phyloP scores from a whole-genome alignment of 345 rosid species.

The Boechera stricta region DNA sequence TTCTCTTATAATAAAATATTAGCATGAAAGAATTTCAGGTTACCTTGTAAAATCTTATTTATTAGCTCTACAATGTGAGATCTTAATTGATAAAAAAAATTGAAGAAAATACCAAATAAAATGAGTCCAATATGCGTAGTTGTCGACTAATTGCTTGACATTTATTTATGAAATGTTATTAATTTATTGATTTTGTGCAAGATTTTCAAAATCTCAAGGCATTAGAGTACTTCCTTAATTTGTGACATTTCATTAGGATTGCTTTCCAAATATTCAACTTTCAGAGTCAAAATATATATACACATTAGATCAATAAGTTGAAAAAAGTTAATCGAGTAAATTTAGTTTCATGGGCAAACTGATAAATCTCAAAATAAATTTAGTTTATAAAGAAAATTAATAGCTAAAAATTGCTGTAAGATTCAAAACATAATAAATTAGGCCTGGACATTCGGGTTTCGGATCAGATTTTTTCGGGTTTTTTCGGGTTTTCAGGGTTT shows the following conservation, averaged over 20 bases:
- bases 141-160: neutral
- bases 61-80: neutral
- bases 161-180: no score
- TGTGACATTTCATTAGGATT: neutral
- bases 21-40: neutral
- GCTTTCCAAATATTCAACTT: constrained; percentile 4
- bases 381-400: neutral
- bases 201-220: neutral
- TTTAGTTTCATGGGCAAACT: neutral
- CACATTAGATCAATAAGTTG: neutral
- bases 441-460: no score
- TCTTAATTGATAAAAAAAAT: neutral
- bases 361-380: neutral
- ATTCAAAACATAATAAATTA: neutral
- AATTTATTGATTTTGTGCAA: neutral
- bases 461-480: no score
- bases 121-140: neutral
- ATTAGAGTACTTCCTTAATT: neutral
- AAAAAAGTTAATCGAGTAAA: neutral
- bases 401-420: neutral
- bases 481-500: no score
- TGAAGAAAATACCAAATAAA: neutral
- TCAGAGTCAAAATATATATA: neutral
- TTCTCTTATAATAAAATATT: neutral
- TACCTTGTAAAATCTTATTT: neutral